Evolutionary conservation across 2,329 filamentous ascomycete genomes (phyloP).

Genomic region (Cordyceps pruinosa): DNA sequence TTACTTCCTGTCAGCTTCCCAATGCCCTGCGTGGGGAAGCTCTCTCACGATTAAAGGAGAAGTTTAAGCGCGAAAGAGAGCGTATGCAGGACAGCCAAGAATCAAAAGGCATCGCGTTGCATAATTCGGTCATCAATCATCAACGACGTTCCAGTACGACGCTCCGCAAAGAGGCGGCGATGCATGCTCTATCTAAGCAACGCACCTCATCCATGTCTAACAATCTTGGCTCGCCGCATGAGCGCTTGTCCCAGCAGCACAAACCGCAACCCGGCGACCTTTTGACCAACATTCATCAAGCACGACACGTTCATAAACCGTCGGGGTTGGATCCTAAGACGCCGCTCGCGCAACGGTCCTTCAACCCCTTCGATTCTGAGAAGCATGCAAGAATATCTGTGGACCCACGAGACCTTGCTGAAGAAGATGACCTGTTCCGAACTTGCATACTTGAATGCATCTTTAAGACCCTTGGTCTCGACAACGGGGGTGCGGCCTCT

Average conservation of each 20-base stretch:
- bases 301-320: constrained; percentile 49
- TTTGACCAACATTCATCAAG: constrained; percentile 67
- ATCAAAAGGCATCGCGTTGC: constrained; percentile 83
- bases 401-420: constrained; percentile 71
- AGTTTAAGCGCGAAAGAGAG: constrained; percentile 80
- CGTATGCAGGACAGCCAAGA: constrained; percentile 73
- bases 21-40: constrained; percentile 83
- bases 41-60: constrained; percentile 79
- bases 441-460: constrained; percentile 91
- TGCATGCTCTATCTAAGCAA: constrained; percentile 56
- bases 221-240: constrained; percentile 33
- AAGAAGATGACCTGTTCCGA: constrained; percentile 84
- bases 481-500: constrained; percentile 56
- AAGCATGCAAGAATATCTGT: constrained; percentile 42
- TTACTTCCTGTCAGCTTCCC: constrained; percentile 83
- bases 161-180: constrained; percentile 70
- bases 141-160: constrained; percentile 66
- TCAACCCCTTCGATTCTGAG: constrained; percentile 51
- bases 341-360: constrained; percentile 43
- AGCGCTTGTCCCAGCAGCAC: constrained; percentile 35
- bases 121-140: constrained; percentile 64
- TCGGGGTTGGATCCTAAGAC: constrained; percentile 26
- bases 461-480: constrained; percentile 85
- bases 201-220: constrained; percentile 37
- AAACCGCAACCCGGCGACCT: constrained; percentile 70